phyloP scores from a whole-genome alignment of 345 rosid species.

The Murraya koenigii region DNA sequence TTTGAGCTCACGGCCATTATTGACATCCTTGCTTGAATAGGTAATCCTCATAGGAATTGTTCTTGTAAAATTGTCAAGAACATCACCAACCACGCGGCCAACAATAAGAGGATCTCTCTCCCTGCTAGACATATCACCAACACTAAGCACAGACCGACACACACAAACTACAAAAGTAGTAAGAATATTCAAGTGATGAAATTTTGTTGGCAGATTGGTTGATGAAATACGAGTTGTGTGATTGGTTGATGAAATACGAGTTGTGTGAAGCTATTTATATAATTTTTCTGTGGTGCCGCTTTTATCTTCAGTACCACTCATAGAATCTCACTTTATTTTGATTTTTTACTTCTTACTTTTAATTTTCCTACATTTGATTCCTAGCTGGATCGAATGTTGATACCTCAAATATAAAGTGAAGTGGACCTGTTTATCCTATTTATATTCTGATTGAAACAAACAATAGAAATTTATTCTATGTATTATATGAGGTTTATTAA shows the following conservation, averaged over 20 bases:
- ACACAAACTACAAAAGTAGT: background rate
- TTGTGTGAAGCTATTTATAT: slow-evolving; percentile 1
- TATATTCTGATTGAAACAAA: slow-evolving; percentile 4
- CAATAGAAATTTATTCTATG: too few relatives aligned
- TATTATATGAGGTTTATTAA: too few relatives aligned
- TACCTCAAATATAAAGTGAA: slow-evolving; percentile 15
- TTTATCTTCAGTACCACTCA: background rate
- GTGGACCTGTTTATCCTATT: slow-evolving; percentile 1
- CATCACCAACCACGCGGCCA: slow-evolving; percentile 69
- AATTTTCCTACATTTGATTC: background rate
- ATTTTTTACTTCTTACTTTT: background rate
- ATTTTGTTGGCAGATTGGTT: background rate
- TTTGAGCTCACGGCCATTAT: slow-evolving; percentile 60
- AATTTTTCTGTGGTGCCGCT: background rate
- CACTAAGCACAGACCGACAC: background rate
- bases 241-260: background rate
- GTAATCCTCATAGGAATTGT: slow-evolving; percentile 41
- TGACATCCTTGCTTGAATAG: slow-evolving; percentile 34
- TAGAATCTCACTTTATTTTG: slow-evolving; percentile 6
- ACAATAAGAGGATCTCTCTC: slow-evolving; percentile 59
- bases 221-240: background rate
- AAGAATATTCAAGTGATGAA: slow-evolving; percentile 1
- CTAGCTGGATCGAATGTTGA: background rate
- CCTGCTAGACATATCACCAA: slow-evolving; percentile 36
- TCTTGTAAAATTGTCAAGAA: slow-evolving; percentile 52